phyloP scores from a whole-genome alignment of 306 rosid species.

The Oemleria cerasiformis region DNA sequence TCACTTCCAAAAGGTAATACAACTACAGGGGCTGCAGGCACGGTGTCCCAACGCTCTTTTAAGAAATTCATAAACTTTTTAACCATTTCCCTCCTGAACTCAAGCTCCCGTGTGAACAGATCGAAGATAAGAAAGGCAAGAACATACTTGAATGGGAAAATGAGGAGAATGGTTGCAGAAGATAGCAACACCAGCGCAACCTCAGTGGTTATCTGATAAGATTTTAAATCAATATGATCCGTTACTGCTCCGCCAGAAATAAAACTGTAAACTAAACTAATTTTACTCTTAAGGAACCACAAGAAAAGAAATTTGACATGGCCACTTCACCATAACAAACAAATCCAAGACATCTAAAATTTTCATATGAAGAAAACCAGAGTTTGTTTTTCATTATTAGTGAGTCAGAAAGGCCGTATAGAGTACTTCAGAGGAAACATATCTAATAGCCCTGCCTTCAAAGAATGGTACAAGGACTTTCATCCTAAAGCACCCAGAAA shows the following conservation, averaged over 20 bases:
- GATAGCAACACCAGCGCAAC: constrained; percentile 65
- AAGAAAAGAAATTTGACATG: no score
- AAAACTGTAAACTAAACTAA: neutral
- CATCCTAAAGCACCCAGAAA: no score
- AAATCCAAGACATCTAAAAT: no score
- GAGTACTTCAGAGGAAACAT: no score
- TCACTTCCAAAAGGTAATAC: constrained; percentile 70
- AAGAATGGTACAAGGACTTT: no score
- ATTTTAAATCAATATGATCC: constrained; percentile 22
- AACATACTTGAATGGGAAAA: constrained; percentile 74
- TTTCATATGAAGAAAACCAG: no score
- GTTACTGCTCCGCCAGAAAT: constrained; percentile 2
- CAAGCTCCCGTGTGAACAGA: constrained; percentile 82
- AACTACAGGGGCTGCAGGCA: constrained; percentile 89
- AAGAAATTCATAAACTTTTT: constrained; percentile 51
- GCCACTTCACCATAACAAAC: no score
- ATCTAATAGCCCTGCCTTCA: no score
- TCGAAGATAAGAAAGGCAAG: constrained; percentile 70
- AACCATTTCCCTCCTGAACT: constrained; percentile 74
- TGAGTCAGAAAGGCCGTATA: no score
- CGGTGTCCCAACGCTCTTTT: constrained; percentile 84
- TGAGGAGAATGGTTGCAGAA: constrained; percentile 58
- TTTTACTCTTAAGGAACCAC: neutral
- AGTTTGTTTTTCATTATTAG: no score
- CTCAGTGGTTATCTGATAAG: constrained; percentile 77